Evolutionary conservation across 2,329 filamentous ascomycete species (phyloP), one percentile per base, ranked within the genome.

Genomic region (Xylariaceae sp.): DNA sequence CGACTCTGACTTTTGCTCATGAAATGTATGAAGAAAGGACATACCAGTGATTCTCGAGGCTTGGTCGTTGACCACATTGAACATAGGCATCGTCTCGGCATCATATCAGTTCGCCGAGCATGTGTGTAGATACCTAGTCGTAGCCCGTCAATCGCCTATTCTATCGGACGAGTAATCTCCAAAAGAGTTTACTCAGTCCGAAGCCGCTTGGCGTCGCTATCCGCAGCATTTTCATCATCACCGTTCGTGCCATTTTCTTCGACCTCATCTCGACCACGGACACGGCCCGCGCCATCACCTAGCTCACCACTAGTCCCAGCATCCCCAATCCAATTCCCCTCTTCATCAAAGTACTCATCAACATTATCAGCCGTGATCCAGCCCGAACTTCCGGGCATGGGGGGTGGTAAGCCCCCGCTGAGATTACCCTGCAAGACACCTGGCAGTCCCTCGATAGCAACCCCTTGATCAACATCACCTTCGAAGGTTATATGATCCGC

Each of bases 291-390:
- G 6, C 85, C 85, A 53, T 84, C 84, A 44, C 85, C 85, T 26
- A 86, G 73, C 53, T 76, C 77, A 45, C 76, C 80, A 30, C 72
- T 72, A 2, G 62, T 74, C 56, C 68, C 76, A 41, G 64, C 75
- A 6, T 67, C 51, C 11, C 58, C 80, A 60, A 88, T 86, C 81
- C 87, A 92, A 67, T 92, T 91, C 2, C 89, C 89, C 6, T 91
- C 80, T 58, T 80, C 84, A 64, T 94, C 88, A 70, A 94, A 88
- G 67, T 84, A 95, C 62, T 95, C 82, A 60, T 87, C 78, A 68
- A 95, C 85, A 65, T 96, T 97, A 54, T 96, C 92, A 6, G 89
- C 88, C 12, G 92, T 97, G 67, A 97, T 91, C 88, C 88, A 92
- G 0, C 88, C 88, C 0, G 81, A 82, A 48, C 87, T 89, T 1